Evolutionary conservation across 139 green algal genomes (phyloP).

Genomic region (Closterium sp.): DNA sequence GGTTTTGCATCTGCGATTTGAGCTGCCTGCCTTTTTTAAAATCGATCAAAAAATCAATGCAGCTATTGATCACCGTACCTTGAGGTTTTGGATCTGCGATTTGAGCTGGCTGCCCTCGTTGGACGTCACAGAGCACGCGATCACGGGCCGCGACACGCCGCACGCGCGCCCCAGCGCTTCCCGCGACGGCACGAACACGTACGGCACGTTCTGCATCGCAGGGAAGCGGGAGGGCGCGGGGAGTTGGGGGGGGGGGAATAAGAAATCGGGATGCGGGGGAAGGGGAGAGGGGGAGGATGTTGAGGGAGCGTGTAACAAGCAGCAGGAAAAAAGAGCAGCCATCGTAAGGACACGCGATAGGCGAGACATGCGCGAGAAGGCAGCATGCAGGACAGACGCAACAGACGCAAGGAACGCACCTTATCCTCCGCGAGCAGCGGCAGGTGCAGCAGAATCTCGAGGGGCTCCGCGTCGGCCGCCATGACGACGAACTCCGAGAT

Average conservation of each 20-base stretch:
- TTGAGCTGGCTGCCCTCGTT: constrained; percentile 98
- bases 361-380: no score
- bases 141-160: constrained; percentile 89
- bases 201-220: constrained; percentile 86
- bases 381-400: no score
- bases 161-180: constrained; percentile 91
- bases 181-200: constrained; percentile 98
- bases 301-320: constrained; percentile 2
- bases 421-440: constrained; percentile 98
- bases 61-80: constrained; percentile 53
- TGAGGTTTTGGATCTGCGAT: constrained; percentile 90
- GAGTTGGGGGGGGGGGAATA: no score
- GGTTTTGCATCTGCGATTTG: constrained; percentile 89
- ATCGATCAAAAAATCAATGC: no score
- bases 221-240: no score
- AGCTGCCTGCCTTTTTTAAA: constrained; percentile 84
- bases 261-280: no score
- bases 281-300: neutral
- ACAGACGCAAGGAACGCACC: neutral
- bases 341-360: neutral
- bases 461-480: constrained; percentile 96
- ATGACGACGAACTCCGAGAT: constrained; percentile 98
- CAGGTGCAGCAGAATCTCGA: constrained; percentile 99
- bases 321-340: neutral
- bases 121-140: constrained; percentile 89